These are phyloP conservation scores for Sphagnurus paluster DNA, from an alignment of 1,284 basidiomycete species.

Conservation along the genomic window DNA sequence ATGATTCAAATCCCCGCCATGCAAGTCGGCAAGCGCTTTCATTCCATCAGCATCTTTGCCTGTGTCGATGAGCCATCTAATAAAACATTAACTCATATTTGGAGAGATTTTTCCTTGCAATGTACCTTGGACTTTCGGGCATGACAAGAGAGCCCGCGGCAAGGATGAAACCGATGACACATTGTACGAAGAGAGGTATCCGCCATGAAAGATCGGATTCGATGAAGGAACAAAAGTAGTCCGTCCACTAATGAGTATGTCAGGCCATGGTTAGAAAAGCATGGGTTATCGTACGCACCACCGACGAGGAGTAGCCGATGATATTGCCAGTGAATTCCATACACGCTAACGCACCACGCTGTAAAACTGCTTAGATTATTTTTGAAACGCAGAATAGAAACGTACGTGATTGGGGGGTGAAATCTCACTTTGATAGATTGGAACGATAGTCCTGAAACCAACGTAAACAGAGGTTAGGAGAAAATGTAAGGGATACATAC, in stretches of 20 bases:
- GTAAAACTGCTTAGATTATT: constrained; percentile 8
- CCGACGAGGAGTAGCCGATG: constrained; percentile 92
- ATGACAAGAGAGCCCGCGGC: constrained; percentile 83
- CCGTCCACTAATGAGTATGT: constrained; percentile 73
- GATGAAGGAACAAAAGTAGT: constrained; percentile 91
- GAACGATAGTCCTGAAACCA: constrained; percentile 82
- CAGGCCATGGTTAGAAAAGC: constrained; percentile 1
- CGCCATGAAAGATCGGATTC: constrained; percentile 84
- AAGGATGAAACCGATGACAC: constrained; percentile 84
- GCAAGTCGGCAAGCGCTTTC: constrained; percentile 87
- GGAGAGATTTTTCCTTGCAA: constrained; percentile 1
- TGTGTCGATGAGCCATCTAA: constrained; percentile 89
- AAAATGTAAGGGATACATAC: constrained; percentile 43
- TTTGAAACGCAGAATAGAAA: constrained; percentile 12
- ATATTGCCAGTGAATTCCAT: constrained; percentile 98
- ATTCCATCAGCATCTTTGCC: constrained; percentile 87
- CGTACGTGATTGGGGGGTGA: constrained; percentile 90
- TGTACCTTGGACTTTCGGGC: constrained; percentile 89
- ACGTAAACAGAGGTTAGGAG: not conserved
- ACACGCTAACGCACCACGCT: constrained; percentile 90
- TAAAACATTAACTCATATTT: not conserved
- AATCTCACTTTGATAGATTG: constrained; percentile 97
- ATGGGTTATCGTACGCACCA: constrained; percentile 61
- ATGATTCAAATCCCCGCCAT: constrained; percentile 82
- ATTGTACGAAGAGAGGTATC: constrained; percentile 84